phyloP scores from a whole-genome alignment of 2,329 filamentous ascomycete species.

The Cryphonectria radicalis region DNA sequence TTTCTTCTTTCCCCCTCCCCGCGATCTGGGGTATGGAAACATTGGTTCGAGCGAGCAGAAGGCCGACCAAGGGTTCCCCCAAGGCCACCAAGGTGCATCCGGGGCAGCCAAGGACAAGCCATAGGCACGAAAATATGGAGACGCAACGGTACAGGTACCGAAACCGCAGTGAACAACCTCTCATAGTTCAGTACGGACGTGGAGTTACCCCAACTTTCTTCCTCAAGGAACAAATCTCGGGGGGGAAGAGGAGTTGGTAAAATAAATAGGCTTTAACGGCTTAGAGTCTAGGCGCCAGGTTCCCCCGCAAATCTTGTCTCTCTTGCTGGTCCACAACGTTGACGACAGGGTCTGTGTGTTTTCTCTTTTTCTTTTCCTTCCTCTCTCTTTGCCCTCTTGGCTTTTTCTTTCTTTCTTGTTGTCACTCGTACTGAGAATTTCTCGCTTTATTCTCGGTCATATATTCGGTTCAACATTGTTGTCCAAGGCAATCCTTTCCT shows the following conservation, averaged over 20 bases:
- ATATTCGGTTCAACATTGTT: not conserved
- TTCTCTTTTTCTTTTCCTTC: not conserved
- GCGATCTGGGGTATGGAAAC: not conserved
- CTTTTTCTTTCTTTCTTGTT: not conserved
- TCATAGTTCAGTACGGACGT: not conserved
- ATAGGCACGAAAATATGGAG: not conserved
- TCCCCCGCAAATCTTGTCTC: not conserved
- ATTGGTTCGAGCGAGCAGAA: conserved; percentile 7
- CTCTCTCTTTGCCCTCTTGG: not conserved
- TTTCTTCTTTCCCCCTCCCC: not conserved
- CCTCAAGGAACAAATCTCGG: not conserved
- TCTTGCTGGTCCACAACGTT: not conserved
- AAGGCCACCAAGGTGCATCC: too few species aligned
- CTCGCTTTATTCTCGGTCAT: conserved; percentile 5
- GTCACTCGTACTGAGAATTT: not conserved
- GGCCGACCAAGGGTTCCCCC: not conserved
- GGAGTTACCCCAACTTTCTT: not conserved
- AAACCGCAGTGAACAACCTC: not conserved
- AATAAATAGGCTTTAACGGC: not conserved
- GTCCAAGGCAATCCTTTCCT: not conserved
- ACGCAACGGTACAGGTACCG: not conserved
- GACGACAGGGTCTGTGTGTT: conserved; percentile 7
- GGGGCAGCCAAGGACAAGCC: too few species aligned
- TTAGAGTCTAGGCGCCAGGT: not conserved
- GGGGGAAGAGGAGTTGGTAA: not conserved